Conservation (phyloP, 177 flowering plant species). For the Tripterygium wilfordii region DNA sequence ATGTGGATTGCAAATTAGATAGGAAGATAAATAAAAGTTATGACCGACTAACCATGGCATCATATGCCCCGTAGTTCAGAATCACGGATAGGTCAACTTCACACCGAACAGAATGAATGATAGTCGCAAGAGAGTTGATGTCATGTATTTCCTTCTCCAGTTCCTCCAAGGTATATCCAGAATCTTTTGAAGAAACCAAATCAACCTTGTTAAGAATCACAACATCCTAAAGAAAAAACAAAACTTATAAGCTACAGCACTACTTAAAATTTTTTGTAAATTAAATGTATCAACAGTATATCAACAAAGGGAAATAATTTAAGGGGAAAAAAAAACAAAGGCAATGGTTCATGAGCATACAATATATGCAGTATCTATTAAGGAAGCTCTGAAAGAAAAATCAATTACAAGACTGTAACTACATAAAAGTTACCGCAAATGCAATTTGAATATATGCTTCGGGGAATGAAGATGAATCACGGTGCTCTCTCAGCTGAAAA, state of each 20-base stretch:
- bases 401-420: not conserved
- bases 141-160: constrained; percentile 71
- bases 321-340: too few species aligned
- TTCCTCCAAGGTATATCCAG: constrained; percentile 43
- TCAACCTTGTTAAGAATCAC: constrained; percentile 94
- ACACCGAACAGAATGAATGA: constrained; percentile 68
- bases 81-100: constrained; percentile 81
- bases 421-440: constrained; percentile 64
- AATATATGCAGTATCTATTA: too few species aligned
- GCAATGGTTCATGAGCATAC: too few species aligned
- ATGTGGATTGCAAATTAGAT: not conserved
- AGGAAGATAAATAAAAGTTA: not conserved
- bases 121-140: constrained; percentile 75
- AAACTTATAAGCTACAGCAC: constrained; percentile 6
- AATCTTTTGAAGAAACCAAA: constrained; percentile 58
- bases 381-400: too few species aligned
- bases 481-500: constrained; percentile 53
- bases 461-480: constrained; percentile 66
- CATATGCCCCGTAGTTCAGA: constrained; percentile 75
- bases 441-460: constrained; percentile 92
- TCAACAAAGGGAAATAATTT: too few species aligned
- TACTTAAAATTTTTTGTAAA: too few species aligned
- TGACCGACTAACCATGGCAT: constrained; percentile 58
- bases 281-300: too few species aligned
- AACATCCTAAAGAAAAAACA: constrained; percentile 58